A percentile compares a stretch with the other conserved stretches of the same genome.
Conservation (phyloP, 2,329 filamentous ascomycete species). For the Dactylonectria estremocensis region DNA sequence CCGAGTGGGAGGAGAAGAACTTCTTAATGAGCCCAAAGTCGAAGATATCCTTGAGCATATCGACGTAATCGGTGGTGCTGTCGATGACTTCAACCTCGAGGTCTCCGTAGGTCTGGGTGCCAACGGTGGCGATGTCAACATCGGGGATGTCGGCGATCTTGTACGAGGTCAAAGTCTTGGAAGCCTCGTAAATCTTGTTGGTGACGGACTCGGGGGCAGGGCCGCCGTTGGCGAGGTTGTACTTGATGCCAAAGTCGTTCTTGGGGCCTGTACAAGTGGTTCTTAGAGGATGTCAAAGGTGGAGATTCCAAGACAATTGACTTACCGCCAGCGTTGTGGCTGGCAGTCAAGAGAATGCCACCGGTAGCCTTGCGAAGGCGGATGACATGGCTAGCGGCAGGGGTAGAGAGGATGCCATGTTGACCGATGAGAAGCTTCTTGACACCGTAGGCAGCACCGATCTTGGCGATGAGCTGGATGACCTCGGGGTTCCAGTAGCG, state of each 20-base stretch:
- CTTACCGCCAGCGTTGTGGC: constrained; percentile 97
- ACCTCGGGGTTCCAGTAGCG: constrained; percentile 98
- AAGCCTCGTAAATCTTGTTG: constrained; percentile 96
- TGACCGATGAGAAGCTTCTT: constrained; percentile 99
- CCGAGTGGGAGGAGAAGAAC: constrained; percentile 87
- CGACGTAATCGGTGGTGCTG: constrained; percentile 91
- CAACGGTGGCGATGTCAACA: constrained; percentile 86
- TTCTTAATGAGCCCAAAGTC: constrained; percentile 96
- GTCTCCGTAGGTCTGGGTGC: constrained; percentile 85
- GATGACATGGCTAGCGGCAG: constrained; percentile 96
- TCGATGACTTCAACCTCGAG: constrained; percentile 97
- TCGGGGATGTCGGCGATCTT: constrained; percentile 91
- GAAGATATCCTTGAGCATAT: constrained; percentile 98
- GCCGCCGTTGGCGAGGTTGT: constrained; percentile 97
- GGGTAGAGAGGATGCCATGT: constrained; percentile 96
- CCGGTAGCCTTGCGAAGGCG: constrained; percentile 95
- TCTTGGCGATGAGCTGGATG: constrained; percentile 96
- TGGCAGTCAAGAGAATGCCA: constrained; percentile 96
- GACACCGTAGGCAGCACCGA: constrained; percentile 95
- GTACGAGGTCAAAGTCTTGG: constrained; percentile 92
- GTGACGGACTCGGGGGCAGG: constrained; percentile 96
- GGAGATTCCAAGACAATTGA: constrained; percentile 6
- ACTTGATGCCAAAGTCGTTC: constrained; percentile 99
- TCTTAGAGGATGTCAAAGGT: constrained; percentile 10
- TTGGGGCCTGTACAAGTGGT: constrained; percentile 75